phyloP scores from a whole-genome alignment of 179 eudicot species.

The Heliamphora pulchella region DNA sequence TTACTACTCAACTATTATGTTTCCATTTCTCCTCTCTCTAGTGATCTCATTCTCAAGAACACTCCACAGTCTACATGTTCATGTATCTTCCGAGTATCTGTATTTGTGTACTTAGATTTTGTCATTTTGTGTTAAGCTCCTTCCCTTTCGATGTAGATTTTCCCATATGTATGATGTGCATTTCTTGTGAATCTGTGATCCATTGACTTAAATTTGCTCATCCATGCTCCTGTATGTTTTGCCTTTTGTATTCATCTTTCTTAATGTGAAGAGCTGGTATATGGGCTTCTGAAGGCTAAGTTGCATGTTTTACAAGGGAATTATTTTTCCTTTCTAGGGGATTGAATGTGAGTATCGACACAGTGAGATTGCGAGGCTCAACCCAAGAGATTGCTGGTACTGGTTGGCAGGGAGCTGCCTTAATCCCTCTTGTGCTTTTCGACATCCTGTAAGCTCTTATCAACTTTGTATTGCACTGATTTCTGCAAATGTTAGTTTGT shows the following conservation, averaged over 20 bases:
- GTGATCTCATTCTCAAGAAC: no score
- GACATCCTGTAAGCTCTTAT: constrained; percentile 62
- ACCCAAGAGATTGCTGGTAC: constrained; percentile 77
- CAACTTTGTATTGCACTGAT: not conserved
- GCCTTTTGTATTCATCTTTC: not conserved
- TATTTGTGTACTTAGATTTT: no score
- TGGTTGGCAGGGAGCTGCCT: constrained; percentile 63
- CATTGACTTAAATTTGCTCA: not conserved
- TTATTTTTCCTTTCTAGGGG: constrained; percentile 36
- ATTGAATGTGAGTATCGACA: constrained; percentile 69
- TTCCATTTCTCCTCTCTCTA: no score
- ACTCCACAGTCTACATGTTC: no score
- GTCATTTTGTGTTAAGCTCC: not conserved
- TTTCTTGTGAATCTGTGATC: not conserved
- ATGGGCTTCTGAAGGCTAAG: not conserved
- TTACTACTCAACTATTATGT: no score
- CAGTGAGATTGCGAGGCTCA: constrained; percentile 67
- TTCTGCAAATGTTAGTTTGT: not conserved
- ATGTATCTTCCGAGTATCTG: no score
- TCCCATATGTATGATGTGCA: not conserved
- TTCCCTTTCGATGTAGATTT: not conserved
- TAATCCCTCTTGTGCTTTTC: constrained; percentile 57
- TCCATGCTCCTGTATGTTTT: not conserved
- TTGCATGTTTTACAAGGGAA: not conserved
- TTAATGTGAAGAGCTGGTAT: not conserved